Evolutionary conservation across 148 eudicot genomes (phyloP), one percentile per base, ranked within the genome.

Genomic region (Hydrangea macrophylla): DNA sequence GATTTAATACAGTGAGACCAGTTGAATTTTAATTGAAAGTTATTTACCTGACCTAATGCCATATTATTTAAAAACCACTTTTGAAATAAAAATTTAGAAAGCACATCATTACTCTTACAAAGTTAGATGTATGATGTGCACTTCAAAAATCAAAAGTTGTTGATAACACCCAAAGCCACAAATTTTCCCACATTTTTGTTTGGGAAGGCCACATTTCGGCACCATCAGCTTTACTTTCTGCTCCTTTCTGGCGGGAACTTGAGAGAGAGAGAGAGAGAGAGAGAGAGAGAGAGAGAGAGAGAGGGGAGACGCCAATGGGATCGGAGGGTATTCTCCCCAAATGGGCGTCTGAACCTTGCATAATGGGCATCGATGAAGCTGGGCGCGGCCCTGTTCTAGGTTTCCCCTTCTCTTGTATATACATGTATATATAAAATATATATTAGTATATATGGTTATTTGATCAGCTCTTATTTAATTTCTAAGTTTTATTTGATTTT

Each of bases 331-430:
- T 30, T 39, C 17, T 78, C 31, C 89, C 89, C 24, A 75, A 81
- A 64, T 90, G 98, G 98, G 95, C 90, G 55, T 72, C 80, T 22
- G 77, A 82, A 73, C 91, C 96, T 50, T 94, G 97, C 80, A 85
- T 94, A 5, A 86, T 94, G 97, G 98, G 98, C 48, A 93, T 94
- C 71, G 98, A 94, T 64, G 98, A 94, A 83, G 98, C 98, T 76
- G 98, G 98, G 27, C 85, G 98, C 53, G 98, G 98, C 71, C 98
- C 98, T 58, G 98, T 90, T 72, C 80, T 94, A 83, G 98, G 98
- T 86, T 75, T 67, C 30, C 10, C 72, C 64, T 17, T 68, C 9
- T 33, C 58, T 56, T 51, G 32, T 58, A 28, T 51, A 6, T 71
- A 9, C 39, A 51, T 17, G 10, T n/a, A 9, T 15, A 2, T 10